phyloP scores from a whole-genome alignment of 108 stramenopile genomes.

The Skeletonema menzelii region DNA sequence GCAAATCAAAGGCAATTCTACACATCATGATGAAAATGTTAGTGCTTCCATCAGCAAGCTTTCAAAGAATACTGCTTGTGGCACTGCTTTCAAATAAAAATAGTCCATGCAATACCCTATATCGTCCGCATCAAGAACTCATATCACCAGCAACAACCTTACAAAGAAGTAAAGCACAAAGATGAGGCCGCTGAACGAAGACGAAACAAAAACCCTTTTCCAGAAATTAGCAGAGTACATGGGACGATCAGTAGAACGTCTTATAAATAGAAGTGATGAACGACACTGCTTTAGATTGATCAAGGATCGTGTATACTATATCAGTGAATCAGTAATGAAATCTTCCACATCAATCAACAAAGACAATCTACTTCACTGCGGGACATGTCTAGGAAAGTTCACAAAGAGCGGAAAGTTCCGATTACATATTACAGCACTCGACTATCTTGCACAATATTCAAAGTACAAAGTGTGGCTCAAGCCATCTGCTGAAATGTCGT shows the following conservation, averaged over 20 bases:
- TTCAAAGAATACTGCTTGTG: neutral
- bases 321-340: constrained; percentile 88
- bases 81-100: neutral
- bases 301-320: constrained; percentile 96
- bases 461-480: constrained; percentile 99
- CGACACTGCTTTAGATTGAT: constrained; percentile 83
- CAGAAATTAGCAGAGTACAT: constrained; percentile 97
- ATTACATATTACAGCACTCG: constrained; percentile 94
- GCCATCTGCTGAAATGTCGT: constrained; percentile 96
- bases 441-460: constrained; percentile 94
- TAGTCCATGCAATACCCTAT: too few species aligned
- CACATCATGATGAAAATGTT: too few species aligned
- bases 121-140: neutral
- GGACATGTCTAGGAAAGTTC: constrained; percentile 98
- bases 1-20: too few species aligned
- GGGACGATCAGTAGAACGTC: constrained; percentile 89
- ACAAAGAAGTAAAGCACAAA: constrained; percentile 10
- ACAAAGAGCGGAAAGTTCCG: constrained; percentile 97
- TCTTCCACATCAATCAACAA: constrained; percentile 76
- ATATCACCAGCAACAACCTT: neutral
- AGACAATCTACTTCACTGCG: constrained; percentile 88
- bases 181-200: constrained; percentile 98
- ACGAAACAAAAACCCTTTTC: constrained; percentile 96
- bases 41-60: neutral
- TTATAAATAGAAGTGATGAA: constrained; percentile 91